These are phyloP conservation scores for Davidsoniella eucalypti DNA, from an alignment of 2,329 filamentous ascomycete species.

Conservation along the genomic window DNA sequence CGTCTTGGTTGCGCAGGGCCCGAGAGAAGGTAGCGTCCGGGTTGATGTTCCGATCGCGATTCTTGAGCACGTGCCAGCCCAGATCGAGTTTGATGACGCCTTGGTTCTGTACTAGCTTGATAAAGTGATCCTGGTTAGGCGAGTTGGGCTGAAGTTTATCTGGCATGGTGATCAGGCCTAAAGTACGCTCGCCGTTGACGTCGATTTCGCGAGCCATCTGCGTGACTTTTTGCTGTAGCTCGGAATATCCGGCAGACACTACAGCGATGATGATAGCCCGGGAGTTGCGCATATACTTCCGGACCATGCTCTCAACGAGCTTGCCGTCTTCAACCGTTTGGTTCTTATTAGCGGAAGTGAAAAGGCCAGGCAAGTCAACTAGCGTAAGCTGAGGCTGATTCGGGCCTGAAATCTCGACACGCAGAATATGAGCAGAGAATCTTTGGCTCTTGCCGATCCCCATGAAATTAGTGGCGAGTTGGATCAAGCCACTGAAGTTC, in stretches of 20 bases:
- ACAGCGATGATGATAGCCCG: conserved; percentile 29
- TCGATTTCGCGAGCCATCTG: conserved; percentile 19
- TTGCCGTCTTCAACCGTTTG: conserved; percentile 21
- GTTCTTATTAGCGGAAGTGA: conserved; percentile 21
- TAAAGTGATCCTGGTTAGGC: conserved; percentile 15
- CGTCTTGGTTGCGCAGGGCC: conserved; percentile 20
- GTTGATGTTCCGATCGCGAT: conserved; percentile 21
- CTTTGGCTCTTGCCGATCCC: conserved; percentile 11
- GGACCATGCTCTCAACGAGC: conserved; percentile 21
- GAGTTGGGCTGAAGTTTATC: conserved; percentile 18
- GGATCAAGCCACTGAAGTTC: conserved; percentile 15
- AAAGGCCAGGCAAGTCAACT: conserved; percentile 30
- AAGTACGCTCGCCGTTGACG: conserved; percentile 19
- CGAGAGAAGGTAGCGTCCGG: conserved; percentile 18
- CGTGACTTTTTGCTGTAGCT: conserved; percentile 23
- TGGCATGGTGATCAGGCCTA: conserved; percentile 29
- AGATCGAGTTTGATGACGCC: conserved; percentile 27
- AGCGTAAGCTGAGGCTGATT: conserved; percentile 24
- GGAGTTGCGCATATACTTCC: conserved; percentile 23
- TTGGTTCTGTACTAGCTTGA: conserved; percentile 18
- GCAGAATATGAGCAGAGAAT: conserved; percentile 16
- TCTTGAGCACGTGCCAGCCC: conserved; percentile 22
- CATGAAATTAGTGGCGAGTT: conserved; percentile 15
- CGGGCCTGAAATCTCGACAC: conserved; percentile 15
- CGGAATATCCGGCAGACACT: conserved; percentile 24